Evolutionary conservation across 2,329 filamentous ascomycete genomes (phyloP).

Genomic region (Epichloe gansuensis): DNA sequence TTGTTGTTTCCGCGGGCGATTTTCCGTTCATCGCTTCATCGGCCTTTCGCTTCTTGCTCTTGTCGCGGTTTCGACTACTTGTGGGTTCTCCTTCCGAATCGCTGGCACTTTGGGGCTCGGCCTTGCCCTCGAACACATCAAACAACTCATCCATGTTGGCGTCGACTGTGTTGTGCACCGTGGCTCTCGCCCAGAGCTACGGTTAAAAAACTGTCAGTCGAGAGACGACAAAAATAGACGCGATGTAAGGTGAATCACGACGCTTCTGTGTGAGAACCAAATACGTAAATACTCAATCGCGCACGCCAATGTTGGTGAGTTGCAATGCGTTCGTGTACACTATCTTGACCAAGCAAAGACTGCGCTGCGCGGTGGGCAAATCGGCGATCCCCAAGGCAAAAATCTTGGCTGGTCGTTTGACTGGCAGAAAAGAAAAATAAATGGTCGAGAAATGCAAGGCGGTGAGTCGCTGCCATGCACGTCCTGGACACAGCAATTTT

Average conservation of each 20-base stretch:
- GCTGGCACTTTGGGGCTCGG: slow-evolving; percentile 25
- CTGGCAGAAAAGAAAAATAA: slow-evolving; percentile 18
- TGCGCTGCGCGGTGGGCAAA: slow-evolving; percentile 1
- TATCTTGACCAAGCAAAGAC: background rate
- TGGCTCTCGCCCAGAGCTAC: background rate
- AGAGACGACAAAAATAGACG: background rate
- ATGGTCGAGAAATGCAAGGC: slow-evolving; percentile 10
- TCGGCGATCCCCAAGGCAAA: slow-evolving; percentile 4
- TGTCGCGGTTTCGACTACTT: slow-evolving; percentile 41
- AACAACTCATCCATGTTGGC: slow-evolving; percentile 63
- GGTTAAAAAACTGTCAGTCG: no score
- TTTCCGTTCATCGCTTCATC: slow-evolving; percentile 61
- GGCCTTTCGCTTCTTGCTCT: slow-evolving; percentile 74
- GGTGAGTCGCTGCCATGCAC: slow-evolving; percentile 9
- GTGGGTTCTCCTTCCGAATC: slow-evolving; percentile 33
- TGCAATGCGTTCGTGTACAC: slow-evolving; percentile 7
- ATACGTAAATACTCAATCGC: slow-evolving; percentile 3
- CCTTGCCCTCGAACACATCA: slow-evolving; percentile 62
- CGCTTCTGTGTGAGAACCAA: background rate
- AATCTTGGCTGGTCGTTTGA: background rate
- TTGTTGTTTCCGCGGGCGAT: slow-evolving; percentile 4
- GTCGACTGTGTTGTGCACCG: background rate
- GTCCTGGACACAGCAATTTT: no score
- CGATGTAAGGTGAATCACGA: background rate
- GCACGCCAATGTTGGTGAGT: slow-evolving; percentile 11